Conservation (phyloP, 1,284 basidiomycete genomes). For the Apiotrichum sp. region DNA sequence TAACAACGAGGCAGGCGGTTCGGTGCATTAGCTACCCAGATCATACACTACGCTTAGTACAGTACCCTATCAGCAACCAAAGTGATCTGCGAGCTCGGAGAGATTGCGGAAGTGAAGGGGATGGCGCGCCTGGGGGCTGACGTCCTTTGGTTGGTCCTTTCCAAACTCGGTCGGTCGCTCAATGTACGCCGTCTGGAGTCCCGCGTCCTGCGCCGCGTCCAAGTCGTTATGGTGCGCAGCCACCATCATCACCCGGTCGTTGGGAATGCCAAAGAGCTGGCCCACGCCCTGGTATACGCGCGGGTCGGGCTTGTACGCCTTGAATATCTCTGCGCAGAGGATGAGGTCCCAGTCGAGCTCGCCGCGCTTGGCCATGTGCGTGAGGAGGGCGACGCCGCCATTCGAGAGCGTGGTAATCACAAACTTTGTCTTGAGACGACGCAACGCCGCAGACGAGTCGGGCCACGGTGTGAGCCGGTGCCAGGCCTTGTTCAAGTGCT, state of each 20-base stretch:
- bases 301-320: slow-evolving; percentile 12
- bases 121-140: not conserved
- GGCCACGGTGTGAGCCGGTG: slow-evolving; percentile 12
- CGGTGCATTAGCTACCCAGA: no score
- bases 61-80: slow-evolving; percentile 4
- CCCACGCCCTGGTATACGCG: slow-evolving; percentile 8
- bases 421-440: slow-evolving; percentile 4
- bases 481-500: slow-evolving; percentile 10
- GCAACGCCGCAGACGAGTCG: slow-evolving; percentile 2
- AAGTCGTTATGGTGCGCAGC: slow-evolving; percentile 13
- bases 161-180: slow-evolving; percentile 11
- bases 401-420: slow-evolving; percentile 11
- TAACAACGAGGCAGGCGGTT: no score
- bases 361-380: slow-evolving; percentile 13
- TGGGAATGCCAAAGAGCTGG: slow-evolving; percentile 2
- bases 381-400: slow-evolving; percentile 12
- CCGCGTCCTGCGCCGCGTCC: slow-evolving; percentile 10
- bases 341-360: slow-evolving; percentile 9
- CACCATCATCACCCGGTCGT: slow-evolving; percentile 11
- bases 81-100: slow-evolving; percentile 5
- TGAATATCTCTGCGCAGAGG: slow-evolving; percentile 11
- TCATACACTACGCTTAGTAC: no score
- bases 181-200: slow-evolving; percentile 12
- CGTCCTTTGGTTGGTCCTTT: not conserved
- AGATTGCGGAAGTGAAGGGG: slow-evolving; percentile 8